Base-by-base conservation (phyloP, 2,329 filamentous ascomycete species). In the Madurella fahalii region DNA sequence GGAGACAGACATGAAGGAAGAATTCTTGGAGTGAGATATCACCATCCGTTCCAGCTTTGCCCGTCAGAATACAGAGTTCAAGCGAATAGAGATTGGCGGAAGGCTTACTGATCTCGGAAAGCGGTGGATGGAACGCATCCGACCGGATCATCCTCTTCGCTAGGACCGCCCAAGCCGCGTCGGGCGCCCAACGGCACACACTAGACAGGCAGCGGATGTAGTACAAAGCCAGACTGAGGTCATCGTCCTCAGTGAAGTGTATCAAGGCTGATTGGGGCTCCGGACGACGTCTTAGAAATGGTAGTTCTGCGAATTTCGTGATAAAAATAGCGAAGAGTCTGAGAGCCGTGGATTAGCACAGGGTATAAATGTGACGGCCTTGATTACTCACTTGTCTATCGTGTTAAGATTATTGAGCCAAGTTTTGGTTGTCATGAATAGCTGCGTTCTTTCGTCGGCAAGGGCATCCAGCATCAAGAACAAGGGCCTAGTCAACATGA, bases 391-490 rank as follows among this genome's bases (percentile, higher is more conserved):
- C 83, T 82, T 83, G 60, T 87, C 83, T 59, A 85, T 78, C 2
- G 83, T 82, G 53, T 82, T 70, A 63, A 84, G 77, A 53, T 69
- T 85, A 62, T 88, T 86, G 3, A 97, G 76, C 92, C 93, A 96
- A 47, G 82, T 84, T 63, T 86, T 87, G 40, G 90, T 83, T 25
- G 87, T 86, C 71, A 90, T 86, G 58, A 86, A 90, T 13, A 87
- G 74, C 62, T 92, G 88, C 2, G 84, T 86, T 17, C 82, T 79
- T 56, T 90, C 85, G 55, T 92, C 86, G 16, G 82, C 72, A 1
- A 97, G 75, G 1, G 86, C 80, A 69, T 97, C 93, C 25, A 97
- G 75, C 59, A 95, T 79, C 11, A 95, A 72, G 59, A 96, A 87
- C 16, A 96, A 71, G 1, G 93, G 93, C 47, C 90, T 83, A 5